A percentile compares a stretch with the other conserved stretches of the same genome.
These are phyloP conservation scores for Piper betle DNA, from an alignment of 164 flowering plant genomes.

Conservation along the genomic window DNA sequence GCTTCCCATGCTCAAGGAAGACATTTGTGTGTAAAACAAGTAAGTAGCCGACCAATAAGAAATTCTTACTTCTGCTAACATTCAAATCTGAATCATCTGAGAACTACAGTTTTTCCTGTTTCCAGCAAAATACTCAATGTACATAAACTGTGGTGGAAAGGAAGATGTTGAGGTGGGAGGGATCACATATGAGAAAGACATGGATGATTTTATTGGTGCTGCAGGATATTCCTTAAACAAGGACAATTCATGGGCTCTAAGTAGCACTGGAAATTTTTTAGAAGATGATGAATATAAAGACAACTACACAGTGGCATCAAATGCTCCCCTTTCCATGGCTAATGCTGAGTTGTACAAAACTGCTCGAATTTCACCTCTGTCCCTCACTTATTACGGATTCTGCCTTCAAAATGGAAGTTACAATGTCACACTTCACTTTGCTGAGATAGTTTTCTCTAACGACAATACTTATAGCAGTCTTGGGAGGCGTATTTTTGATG, in stretches of 20 bases:
- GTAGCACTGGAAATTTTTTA: constrained; percentile 57
- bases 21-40: neutral
- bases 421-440: constrained; percentile 47
- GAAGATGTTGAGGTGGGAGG: neutral
- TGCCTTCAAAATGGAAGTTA: constrained; percentile 48
- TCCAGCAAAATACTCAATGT: constrained; percentile 13
- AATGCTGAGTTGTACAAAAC: constrained; percentile 20
- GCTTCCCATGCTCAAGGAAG: neutral
- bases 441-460: constrained; percentile 44
- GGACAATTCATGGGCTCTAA: constrained; percentile 35
- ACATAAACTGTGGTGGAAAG: constrained; percentile 38
- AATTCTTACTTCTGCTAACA: neutral
- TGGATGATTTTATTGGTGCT: constrained; percentile 1
- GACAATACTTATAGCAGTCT: constrained; percentile 37
- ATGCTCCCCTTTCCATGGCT: constrained; percentile 13
- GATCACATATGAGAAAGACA: constrained; percentile 13
- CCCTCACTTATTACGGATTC: constrained; percentile 48
- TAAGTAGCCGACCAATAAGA: neutral
- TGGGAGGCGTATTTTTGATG: constrained; percentile 64
- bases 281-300: constrained; percentile 13
- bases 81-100: neutral
- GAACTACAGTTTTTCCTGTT: neutral
- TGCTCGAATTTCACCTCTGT: constrained; percentile 50
- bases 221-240: constrained; percentile 7
- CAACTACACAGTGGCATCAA: constrained; percentile 8